phyloP scores from a whole-genome alignment of 805 yeast species.

The Pichia gijzeniarum region DNA sequence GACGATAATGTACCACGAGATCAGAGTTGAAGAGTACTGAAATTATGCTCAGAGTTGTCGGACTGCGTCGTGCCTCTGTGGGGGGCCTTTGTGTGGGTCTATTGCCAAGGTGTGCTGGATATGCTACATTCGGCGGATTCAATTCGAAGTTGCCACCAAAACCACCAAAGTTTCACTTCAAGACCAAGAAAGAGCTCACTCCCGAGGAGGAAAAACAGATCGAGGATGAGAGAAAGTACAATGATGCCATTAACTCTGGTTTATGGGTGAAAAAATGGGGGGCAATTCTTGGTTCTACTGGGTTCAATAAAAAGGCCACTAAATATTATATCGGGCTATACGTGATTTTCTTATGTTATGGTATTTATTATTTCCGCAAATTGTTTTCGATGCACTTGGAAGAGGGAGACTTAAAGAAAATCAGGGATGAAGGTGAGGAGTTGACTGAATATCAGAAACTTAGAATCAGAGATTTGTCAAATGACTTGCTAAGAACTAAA shows the following conservation, averaged over 20 bases:
- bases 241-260: conserved; percentile 31
- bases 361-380: conserved; percentile 60
- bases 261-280: conserved; percentile 41
- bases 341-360: conserved; percentile 47
- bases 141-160: conserved; percentile 9
- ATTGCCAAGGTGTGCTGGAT: neutral
- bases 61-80: no score
- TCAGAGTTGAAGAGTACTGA: no score
- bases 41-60: no score
- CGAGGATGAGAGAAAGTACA: conserved; percentile 24
- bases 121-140: neutral
- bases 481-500: conserved; percentile 54
- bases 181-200: conserved; percentile 24
- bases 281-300: conserved; percentile 45
- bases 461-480: conserved; percentile 51
- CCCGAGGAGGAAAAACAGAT: conserved; percentile 26
- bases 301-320: conserved; percentile 58
- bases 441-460: conserved; percentile 59
- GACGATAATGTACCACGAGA: no score
- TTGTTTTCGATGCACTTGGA: conserved; percentile 60
- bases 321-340: conserved; percentile 58
- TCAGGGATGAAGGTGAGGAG: conserved; percentile 29
- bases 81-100: neutral
- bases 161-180: conserved; percentile 26
- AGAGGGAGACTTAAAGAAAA: conserved; percentile 30